A percentile compares a stretch with the other conserved stretches of the same genome.
These are phyloP conservation scores for Naganishia antarctica DNA, from an alignment of 768 basidiomycete species.

Conservation along the genomic window DNA sequence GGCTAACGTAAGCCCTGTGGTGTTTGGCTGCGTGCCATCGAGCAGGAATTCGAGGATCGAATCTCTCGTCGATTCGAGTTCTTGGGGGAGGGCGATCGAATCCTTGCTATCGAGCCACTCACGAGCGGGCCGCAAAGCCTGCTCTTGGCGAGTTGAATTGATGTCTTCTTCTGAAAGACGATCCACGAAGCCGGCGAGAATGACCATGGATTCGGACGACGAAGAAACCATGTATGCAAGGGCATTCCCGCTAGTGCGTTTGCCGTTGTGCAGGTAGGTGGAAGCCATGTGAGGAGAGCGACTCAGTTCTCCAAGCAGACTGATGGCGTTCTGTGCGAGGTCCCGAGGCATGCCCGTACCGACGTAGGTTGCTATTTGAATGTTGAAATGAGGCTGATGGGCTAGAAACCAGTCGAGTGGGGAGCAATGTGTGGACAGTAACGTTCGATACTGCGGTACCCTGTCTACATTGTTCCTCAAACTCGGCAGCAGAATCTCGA, in stretches of 20 bases:
- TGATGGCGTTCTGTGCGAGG: constrained; percentile 14
- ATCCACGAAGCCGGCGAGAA: constrained; percentile 26
- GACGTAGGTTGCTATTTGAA: constrained; percentile 24
- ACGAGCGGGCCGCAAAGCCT: constrained; percentile 19
- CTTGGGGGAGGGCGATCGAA: neutral
- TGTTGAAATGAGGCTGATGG: constrained; percentile 16
- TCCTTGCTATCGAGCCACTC: constrained; percentile 5
- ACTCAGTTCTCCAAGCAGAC: constrained; percentile 22
- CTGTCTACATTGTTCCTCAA: neutral
- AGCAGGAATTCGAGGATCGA: constrained; percentile 26
- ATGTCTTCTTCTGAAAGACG: constrained; percentile 20
- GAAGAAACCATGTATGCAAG: constrained; percentile 20
- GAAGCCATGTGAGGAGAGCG: constrained; percentile 20
- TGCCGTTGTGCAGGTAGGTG: constrained; percentile 21
- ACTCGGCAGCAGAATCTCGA: constrained; percentile 20
- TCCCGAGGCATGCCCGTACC: constrained; percentile 9
- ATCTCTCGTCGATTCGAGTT: neutral
- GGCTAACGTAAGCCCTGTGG: constrained; percentile 13
- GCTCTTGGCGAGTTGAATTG: neutral
- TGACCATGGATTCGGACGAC: constrained; percentile 22
- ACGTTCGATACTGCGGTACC: neutral
- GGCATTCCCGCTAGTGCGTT: constrained; percentile 21
- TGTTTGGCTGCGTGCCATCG: constrained; percentile 13
- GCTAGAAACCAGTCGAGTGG: constrained; percentile 23
- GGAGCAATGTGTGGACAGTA: neutral